Percentiles rank a stretch among this genome's conserved stretches.
These are phyloP conservation scores for Colletotrichum ledebouriae DNA, from an alignment of 2,329 filamentous ascomycete genomes.

Conservation along the genomic window DNA sequence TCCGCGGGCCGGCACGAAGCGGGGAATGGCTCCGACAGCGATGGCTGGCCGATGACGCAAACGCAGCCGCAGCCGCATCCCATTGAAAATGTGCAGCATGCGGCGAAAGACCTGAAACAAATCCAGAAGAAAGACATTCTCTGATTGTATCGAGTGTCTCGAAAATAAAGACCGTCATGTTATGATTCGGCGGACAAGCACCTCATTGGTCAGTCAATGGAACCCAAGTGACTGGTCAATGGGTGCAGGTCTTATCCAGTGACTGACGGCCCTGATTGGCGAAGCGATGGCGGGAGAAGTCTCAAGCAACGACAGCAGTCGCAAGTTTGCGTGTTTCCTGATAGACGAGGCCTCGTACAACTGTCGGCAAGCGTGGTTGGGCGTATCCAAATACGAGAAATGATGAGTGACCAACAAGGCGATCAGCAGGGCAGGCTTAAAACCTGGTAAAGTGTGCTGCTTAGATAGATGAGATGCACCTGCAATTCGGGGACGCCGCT, in stretches of 20 bases:
- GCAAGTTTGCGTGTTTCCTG: neutral
- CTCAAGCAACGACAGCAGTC: neutral
- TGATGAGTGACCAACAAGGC: neutral
- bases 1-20: neutral
- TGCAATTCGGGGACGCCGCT: neutral
- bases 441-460: neutral
- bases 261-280: too few species aligned
- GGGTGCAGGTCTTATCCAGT: too few species aligned
- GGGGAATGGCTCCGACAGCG: neutral
- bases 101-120: neutral
- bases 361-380: neutral
- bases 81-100: neutral
- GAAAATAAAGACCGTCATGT: neutral
- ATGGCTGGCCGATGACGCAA: neutral
- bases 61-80: neutral
- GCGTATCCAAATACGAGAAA: conserved; percentile 5
- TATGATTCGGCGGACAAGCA: neutral
- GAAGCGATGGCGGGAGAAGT: neutral
- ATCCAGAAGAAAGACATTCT: conserved; percentile 9
- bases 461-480: neutral
- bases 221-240: too few species aligned
- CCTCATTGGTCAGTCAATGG: neutral
- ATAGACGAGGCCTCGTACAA: neutral
- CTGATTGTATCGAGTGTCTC: neutral
- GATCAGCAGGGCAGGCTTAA: conserved; percentile 14